Base-by-base conservation (phyloP, 352 stramenopile species). In the Phytophthora niederhauseri region DNA sequence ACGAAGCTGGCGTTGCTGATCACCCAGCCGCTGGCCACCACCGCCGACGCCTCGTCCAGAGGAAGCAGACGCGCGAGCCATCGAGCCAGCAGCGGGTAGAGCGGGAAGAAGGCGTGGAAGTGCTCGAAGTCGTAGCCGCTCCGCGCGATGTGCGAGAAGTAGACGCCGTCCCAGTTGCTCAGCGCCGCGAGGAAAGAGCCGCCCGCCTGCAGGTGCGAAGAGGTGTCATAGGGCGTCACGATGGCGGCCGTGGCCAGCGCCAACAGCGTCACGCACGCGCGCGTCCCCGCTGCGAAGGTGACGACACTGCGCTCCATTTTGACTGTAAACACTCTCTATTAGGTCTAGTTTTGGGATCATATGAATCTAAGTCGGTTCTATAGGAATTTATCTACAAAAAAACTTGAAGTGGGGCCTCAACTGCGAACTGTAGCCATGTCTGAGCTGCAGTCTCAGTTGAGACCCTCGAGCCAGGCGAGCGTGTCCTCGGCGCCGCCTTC, bases 81-180 rank as follows among this genome's bases (percentile, higher is more conserved):
- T 46, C 83, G 84, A 41, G 73, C 62, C 38, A 94, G 66, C 49
- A 93, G 57, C 41, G 90, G 76, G 48, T 91, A 94, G 30, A 96
- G 66, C 36, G 88, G 88, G 68, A 94, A 96, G 74, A 96, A 96
- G 46, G 88, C 86, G 72, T 94, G 85, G 28, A 87, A 76, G 54
- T 97, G 85, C 74, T 97, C 91, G 54, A 92, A 95, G 56, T 81
- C 76, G 82, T 97, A 97, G 57, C 91, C 91, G 28, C 72, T 36
- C 15, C 60, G 57, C 4, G 88, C 91, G 50, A 97, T 96, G 68
- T 82, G 75, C 14, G 78, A 62, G 60, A 85, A 96, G 72, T 90
- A 96, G 55, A 94, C 90, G 57, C 85, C 91, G 72, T 97, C 91
- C 91, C 91, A 97, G 65, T 92, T 92, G 45, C 75, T 83, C 36